Conservation (phyloP, 2,329 filamentous ascomycete species). For the Fusarium dlaminii region DNA sequence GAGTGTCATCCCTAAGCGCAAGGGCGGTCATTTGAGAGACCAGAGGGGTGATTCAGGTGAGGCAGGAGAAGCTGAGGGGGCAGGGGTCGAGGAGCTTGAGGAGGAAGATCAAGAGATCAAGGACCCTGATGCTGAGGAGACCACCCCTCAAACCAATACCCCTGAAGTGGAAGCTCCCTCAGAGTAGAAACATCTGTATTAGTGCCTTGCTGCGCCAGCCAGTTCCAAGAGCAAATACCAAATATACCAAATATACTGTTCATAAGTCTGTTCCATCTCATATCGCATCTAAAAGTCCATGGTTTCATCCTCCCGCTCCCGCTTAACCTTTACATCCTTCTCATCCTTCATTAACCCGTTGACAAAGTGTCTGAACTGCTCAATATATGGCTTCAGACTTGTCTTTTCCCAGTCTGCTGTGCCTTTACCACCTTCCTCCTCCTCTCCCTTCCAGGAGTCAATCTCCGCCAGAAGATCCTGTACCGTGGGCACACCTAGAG, state of each 20-base stretch:
- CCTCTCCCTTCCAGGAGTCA: conserved; percentile 74
- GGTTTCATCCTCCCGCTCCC: conserved; percentile 62
- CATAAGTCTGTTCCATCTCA: conserved; percentile 16
- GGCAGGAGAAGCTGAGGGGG: conserved; percentile 34
- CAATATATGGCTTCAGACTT: conserved; percentile 89
- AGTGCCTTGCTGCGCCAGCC: conserved; percentile 32
- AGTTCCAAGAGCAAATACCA: conserved; percentile 25
- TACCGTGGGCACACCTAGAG: conserved; percentile 87
- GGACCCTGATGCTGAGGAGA: conserved; percentile 17
- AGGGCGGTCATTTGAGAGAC: conserved; percentile 76
- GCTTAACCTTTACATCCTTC: conserved; percentile 63
- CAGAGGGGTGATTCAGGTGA: conserved; percentile 40
- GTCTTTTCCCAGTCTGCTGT: conserved; percentile 97
- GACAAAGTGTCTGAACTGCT: conserved; percentile 87
- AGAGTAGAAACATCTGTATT: conserved; percentile 29
- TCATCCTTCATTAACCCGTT: conserved; percentile 80
- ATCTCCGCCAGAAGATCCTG: conserved; percentile 85
- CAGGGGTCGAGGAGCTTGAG: conserved; percentile 44
- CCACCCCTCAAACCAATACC: not conserved
- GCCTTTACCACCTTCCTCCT: conserved; percentile 48
- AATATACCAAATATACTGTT: conserved; percentile 31
- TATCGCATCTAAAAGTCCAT: conserved; percentile 61
- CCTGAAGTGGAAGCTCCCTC: conserved; percentile 5
- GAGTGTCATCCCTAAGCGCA: conserved; percentile 88
- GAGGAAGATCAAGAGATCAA: conserved; percentile 45